Percentiles rank a stretch among this genome's conserved stretches.
These are phyloP conservation scores for Hemisphaericaspora nanyangensis DNA, from an alignment of 805 yeast genomes.

Conservation along the genomic window DNA sequence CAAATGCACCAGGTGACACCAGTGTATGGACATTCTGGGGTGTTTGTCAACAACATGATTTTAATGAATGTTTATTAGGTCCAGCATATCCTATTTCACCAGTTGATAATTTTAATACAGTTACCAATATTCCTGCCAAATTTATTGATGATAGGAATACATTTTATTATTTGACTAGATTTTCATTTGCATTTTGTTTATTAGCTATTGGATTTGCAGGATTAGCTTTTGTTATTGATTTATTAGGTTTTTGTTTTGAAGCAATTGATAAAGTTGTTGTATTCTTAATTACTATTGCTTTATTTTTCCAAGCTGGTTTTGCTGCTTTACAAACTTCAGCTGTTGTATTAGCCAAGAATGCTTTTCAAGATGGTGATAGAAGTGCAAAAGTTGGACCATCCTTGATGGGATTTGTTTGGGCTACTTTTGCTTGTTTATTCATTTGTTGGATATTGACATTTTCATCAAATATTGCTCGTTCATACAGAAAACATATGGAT, in stretches of 20 bases:
- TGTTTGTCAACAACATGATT: conserved; percentile 55
- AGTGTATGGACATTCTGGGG: conserved; percentile 82
- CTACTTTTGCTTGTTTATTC: conserved; percentile 52
- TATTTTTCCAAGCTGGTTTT: conserved; percentile 56
- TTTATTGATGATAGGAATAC: conserved; percentile 53
- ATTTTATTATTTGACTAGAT: conserved; percentile 63
- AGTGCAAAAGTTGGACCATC: conserved; percentile 52
- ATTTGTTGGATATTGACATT: conserved; percentile 51
- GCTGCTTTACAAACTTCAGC: conserved; percentile 74
- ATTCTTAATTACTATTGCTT: conserved; percentile 48
- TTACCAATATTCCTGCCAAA: conserved; percentile 47
- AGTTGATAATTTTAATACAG: conserved; percentile 60
- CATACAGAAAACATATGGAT: conserved; percentile 49
- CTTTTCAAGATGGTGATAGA: conserved; percentile 50
- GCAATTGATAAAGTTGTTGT: conserved; percentile 53
- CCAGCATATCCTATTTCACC: conserved; percentile 92
- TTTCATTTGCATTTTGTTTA: conserved; percentile 60
- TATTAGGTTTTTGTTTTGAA: conserved; percentile 54
- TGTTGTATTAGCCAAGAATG: conserved; percentile 67
- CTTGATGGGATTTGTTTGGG: conserved; percentile 66
- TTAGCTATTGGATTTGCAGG: conserved; percentile 60
- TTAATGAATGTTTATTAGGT: conserved; percentile 47
- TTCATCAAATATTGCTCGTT: conserved; percentile 44
- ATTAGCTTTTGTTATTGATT: conserved; percentile 52
- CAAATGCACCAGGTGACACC: conserved; percentile 46